Base-by-base conservation (phyloP, 2,329 filamentous ascomycete genomes). In the Plectosphaerella cucumerina region DNA sequence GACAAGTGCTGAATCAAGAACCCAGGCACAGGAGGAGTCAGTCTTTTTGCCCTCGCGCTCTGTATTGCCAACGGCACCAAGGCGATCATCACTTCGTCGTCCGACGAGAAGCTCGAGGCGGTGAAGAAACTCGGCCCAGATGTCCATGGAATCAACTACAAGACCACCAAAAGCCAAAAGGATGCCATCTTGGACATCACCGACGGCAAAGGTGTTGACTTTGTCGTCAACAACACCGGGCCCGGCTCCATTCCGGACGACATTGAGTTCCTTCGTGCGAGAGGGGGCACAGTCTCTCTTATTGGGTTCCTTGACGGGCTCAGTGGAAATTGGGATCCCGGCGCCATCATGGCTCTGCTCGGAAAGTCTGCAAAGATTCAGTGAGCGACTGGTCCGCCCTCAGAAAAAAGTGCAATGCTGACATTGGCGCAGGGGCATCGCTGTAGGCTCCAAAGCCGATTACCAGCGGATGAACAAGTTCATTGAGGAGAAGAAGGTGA, bases 51-150 rank as follows among this genome's bases (percentile, higher is more conserved):
- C 14, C 49, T 62, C 14, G 41, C 61, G 11, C 35, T 65, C 12
- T 59, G 56, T 23, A 50, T 62, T 21, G 62, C 58, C 5, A 54
- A 47, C 11, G 61, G 59, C 11, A 48, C 60, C 12, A 43, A 50
- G n/a, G 56, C 58, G 5, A 64, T 64, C 50, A 59, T 65, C 48
- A 63, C 61, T 6, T 64, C 62, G 1, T 64, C 62, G 1, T 64
- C 61, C 4, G 58, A 64, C 47, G 54, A 70, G 11, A 64, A 64
- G 51, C 55, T 64, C 4, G 53, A 53, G 15, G 22, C 50, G 1
- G 45, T 63, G 39, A 54, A 53, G 26, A 59, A 58, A 39, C 50
- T 63, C 17, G 43, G 52, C n/a, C 34, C 56, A 5, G 22, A 50
- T 5, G 45, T 61, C 9, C 11, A 52, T 1, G 56, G 56, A 11